Evolutionary conservation across 805 yeast genomes (phyloP).

Genomic region (Nakazawaea molendinolei): DNA sequence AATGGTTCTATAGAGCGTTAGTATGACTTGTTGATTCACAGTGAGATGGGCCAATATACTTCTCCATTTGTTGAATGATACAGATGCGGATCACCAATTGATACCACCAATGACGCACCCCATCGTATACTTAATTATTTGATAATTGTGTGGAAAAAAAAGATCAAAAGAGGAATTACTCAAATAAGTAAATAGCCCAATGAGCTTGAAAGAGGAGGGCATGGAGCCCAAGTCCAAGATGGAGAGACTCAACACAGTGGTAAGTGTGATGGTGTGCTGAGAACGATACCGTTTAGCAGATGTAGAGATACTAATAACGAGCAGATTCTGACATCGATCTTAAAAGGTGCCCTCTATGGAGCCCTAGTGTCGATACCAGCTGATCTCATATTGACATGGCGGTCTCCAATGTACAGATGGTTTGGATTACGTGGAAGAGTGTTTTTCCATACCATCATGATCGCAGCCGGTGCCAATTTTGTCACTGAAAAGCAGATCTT

Average conservation of each 20-base stretch:
- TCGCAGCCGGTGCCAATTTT: conserved; percentile 29
- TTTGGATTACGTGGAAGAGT: conserved; percentile 29
- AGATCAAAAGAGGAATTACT: no score
- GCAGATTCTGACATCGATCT: conserved; percentile 23
- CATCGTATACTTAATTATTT: no score
- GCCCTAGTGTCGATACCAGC: conserved; percentile 30
- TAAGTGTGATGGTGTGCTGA: conserved; percentile 6
- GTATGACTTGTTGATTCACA: no score
- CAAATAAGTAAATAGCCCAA: no score
- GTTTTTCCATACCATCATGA: conserved; percentile 30
- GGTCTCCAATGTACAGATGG: conserved; percentile 29
- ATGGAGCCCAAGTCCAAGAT: conserved; percentile 6
- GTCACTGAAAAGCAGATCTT: conserved; percentile 28
- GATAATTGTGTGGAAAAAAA: no score
- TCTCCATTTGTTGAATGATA: no score
- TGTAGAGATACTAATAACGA: conserved; percentile 13
- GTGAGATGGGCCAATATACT: no score
- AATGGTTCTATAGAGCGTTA: no score
- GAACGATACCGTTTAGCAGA: no score
- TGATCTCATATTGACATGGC: conserved; percentile 28
- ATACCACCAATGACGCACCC: no score
- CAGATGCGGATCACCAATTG: no score
- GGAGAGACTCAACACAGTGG: conserved; percentile 11
- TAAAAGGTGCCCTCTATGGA: conserved; percentile 30
- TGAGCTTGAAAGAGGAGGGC: background rate